Evolutionary conservation across 345 rosid genomes (phyloP).

Genomic region (Theobroma cacao): DNA sequence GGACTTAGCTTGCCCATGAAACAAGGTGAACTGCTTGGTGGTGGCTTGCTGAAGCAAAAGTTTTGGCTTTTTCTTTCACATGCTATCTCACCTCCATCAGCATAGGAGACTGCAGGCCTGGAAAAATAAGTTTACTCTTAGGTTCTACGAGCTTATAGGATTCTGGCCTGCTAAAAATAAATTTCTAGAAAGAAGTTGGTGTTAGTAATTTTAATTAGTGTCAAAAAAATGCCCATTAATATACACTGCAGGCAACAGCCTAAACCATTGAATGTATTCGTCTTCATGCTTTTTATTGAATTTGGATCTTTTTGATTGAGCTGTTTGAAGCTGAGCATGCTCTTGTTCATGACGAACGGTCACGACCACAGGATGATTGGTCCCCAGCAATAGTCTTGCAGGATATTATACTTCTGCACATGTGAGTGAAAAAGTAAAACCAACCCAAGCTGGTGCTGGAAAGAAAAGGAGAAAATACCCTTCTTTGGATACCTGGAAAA

Average conservation of each 20-base stretch:
- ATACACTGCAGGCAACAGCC: background rate
- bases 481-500: constrained; percentile 2
- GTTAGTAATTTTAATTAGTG: background rate
- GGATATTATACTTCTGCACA: constrained; percentile 6
- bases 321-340: background rate
- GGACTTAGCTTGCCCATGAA: constrained; percentile 10
- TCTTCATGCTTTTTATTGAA: background rate
- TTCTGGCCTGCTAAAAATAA: background rate
- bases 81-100: constrained; percentile 4
- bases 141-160: background rate
- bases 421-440: background rate
- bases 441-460: background rate
- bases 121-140: background rate
- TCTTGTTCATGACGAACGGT: background rate
- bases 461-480: background rate
- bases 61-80: constrained; percentile 10
- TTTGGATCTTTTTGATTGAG: background rate
- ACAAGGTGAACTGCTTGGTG: background rate
- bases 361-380: constrained; percentile 16
- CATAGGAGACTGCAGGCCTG: background rate
- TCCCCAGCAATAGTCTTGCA: background rate
- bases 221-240: background rate
- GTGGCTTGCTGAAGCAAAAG: constrained; percentile 5
- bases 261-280: background rate
- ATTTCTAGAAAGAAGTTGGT: background rate